phyloP scores from a whole-genome alignment of 106 monocot genomes.

The Amphibolis antarctica region DNA sequence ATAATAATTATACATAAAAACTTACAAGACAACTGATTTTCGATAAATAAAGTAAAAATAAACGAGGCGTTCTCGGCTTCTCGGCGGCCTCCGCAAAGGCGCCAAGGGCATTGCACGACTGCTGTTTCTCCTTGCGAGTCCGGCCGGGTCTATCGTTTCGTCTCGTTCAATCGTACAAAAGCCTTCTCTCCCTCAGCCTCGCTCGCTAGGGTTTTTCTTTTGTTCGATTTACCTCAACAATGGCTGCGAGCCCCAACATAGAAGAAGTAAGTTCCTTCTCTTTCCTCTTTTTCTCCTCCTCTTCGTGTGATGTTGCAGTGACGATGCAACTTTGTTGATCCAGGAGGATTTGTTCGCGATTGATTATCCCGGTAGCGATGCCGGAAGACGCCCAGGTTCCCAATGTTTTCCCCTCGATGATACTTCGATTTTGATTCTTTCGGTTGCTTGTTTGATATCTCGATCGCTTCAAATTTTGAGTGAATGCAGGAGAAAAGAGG shows the following conservation, averaged over 20 bases:
- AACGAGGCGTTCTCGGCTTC: too few relatives aligned
- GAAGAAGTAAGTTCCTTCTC: slow-evolving; percentile 22
- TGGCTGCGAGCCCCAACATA: slow-evolving; percentile 21
- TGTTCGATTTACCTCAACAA: not conserved
- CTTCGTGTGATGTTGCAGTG: not conserved
- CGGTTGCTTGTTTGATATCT: not conserved
- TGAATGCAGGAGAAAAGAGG: slow-evolving; percentile 45
- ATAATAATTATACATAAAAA: too few relatives aligned
- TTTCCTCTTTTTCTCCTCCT: not conserved
- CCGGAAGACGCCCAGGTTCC: slow-evolving; percentile 27
- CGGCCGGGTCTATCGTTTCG: too few relatives aligned
- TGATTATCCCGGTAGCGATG: slow-evolving; percentile 30
- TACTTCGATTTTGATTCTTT: not conserved
- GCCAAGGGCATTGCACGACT: too few relatives aligned
- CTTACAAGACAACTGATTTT: too few relatives aligned
- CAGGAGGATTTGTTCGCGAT: slow-evolving; percentile 50
- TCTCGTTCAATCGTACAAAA: too few relatives aligned
- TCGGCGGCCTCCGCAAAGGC: too few relatives aligned
- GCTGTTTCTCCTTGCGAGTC: too few relatives aligned
- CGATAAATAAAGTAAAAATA: too few relatives aligned
- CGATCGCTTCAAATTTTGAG: not conserved
- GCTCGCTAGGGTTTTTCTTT: too few relatives aligned
- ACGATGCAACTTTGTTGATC: not conserved
- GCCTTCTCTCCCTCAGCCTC: too few relatives aligned
- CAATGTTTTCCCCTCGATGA: not conserved